phyloP scores from a whole-genome alignment of 2,329 filamentous ascomycete genomes.

The Colletotrichum sp. region DNA sequence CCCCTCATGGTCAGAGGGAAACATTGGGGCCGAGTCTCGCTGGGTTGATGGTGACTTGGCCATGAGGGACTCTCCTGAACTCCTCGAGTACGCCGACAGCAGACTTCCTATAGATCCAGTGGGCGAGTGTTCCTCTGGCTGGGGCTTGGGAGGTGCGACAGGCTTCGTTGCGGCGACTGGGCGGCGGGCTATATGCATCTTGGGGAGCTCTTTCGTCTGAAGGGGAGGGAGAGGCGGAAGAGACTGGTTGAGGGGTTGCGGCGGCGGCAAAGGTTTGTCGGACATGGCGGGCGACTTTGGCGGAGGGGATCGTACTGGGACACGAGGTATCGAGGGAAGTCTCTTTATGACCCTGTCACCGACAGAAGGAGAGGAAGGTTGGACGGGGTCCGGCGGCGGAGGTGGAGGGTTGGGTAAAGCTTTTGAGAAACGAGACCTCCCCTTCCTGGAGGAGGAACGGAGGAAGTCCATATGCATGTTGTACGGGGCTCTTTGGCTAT shows the following conservation, averaged over 20 bases:
- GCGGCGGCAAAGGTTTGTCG: constrained; percentile 23
- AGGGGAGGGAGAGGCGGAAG: constrained; percentile 30
- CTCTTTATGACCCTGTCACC: constrained; percentile 9
- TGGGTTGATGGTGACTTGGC: constrained; percentile 36
- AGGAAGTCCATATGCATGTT: constrained; percentile 23
- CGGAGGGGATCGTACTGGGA: neutral
- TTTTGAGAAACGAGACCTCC: constrained; percentile 63
- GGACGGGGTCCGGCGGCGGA: neutral
- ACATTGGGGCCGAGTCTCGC: constrained; percentile 27
- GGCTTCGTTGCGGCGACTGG: constrained; percentile 8
- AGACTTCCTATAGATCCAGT: constrained; percentile 56
- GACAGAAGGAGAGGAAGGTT: neutral
- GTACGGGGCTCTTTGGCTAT: neutral
- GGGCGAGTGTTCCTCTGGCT: neutral
- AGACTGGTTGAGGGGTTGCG: constrained; percentile 32
- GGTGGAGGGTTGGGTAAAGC: constrained; percentile 58
- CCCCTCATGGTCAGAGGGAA: constrained; percentile 13
- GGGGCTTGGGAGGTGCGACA: neutral
- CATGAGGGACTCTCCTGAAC: constrained; percentile 48
- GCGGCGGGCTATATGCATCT: constrained; percentile 2
- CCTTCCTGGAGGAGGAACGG: constrained; percentile 37
- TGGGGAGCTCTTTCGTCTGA: constrained; percentile 23
- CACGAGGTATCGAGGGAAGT: constrained; percentile 22
- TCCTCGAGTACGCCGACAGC: constrained; percentile 59
- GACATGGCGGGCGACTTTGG: constrained; percentile 10